Evolutionary conservation across 1,284 basidiomycete genomes (phyloP).

Genomic region (Melampsora larici-populina): DNA sequence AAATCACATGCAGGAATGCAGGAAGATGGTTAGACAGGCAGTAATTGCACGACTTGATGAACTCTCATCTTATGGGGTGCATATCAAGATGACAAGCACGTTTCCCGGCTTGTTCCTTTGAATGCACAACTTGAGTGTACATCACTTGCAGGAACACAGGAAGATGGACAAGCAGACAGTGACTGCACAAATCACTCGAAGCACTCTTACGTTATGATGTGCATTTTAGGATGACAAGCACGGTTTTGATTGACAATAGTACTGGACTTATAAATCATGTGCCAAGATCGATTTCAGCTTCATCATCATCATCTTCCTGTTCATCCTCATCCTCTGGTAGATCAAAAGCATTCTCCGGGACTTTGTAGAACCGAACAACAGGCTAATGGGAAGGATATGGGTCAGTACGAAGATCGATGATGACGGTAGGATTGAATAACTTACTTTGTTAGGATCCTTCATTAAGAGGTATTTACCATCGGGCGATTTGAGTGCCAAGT

Average conservation of each 20-base stretch:
- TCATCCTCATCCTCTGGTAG: slow-evolving; percentile 57
- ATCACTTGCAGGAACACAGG: too few relatives aligned
- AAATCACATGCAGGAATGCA: too few relatives aligned
- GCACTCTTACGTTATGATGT: too few relatives aligned
- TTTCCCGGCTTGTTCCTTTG: too few relatives aligned
- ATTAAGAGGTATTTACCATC: slow-evolving; percentile 94
- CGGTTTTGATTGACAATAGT: background rate
- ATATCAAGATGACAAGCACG: too few relatives aligned
- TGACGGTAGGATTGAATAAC: slow-evolving; percentile 48
- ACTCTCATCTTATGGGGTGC: too few relatives aligned
- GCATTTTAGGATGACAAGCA: background rate
- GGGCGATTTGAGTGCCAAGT: slow-evolving; percentile 87
- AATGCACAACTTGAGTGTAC: too few relatives aligned
- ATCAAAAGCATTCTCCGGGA: slow-evolving; percentile 77
- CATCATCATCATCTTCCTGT: slow-evolving; percentile 59
- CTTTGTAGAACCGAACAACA: slow-evolving; percentile 85
- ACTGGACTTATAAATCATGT: slow-evolving; percentile 1
- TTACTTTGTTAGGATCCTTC: slow-evolving; percentile 92
- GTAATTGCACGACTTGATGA: too few relatives aligned
- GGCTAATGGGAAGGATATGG: slow-evolving; percentile 61
- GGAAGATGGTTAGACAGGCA: too few relatives aligned
- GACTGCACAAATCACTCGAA: too few relatives aligned
- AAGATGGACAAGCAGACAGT: too few relatives aligned
- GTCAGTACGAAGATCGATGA: slow-evolving; percentile 29
- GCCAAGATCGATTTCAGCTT: slow-evolving; percentile 39